Conservation (phyloP, 2,329 filamentous ascomycete genomes). For the Rosellinia necatrix region DNA sequence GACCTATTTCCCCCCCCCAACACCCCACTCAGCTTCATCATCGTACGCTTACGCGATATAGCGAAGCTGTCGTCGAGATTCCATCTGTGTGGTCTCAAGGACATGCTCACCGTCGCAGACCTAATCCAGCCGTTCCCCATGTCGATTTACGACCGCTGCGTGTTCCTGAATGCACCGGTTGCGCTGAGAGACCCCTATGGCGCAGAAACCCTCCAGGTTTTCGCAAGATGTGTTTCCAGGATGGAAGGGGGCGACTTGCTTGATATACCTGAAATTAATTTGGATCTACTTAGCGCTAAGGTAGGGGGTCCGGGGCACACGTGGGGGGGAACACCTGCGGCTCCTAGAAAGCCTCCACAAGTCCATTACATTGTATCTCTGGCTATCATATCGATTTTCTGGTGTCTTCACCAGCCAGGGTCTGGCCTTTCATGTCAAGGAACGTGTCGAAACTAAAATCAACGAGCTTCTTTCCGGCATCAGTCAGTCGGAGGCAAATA, state of each 20-base stretch:
- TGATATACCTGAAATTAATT: constrained; percentile 69
- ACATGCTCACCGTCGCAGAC: constrained; percentile 71
- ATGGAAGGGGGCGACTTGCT: constrained; percentile 70
- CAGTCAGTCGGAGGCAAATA: constrained; percentile 48
- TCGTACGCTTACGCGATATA: constrained; percentile 75
- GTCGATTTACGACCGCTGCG: constrained; percentile 73
- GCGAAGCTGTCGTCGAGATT: constrained; percentile 68
- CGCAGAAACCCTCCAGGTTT: constrained; percentile 59
- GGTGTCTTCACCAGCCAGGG: constrained; percentile 77
- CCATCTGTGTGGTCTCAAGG: constrained; percentile 68
- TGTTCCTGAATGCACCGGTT: constrained; percentile 74
- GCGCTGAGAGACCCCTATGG: constrained; percentile 55
- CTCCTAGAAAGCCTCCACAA: constrained; percentile 80
- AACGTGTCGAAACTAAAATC: constrained; percentile 77
- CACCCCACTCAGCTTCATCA: constrained; percentile 82
- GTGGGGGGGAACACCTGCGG: constrained; percentile 62
- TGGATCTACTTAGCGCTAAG: constrained; percentile 76
- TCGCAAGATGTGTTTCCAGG: constrained; percentile 72
- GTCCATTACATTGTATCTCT: constrained; percentile 82
- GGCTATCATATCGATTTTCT: constrained; percentile 88
- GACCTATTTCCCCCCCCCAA: constrained; percentile 80
- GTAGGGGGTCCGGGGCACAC: constrained; percentile 43
- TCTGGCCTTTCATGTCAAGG: constrained; percentile 79
- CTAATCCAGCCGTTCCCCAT: constrained; percentile 74
- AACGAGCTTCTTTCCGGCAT: constrained; percentile 64